These are phyloP conservation scores for Penicillium longicatenatum DNA, from an alignment of 495 filamentous ascomycete species.

Conservation along the genomic window DNA sequence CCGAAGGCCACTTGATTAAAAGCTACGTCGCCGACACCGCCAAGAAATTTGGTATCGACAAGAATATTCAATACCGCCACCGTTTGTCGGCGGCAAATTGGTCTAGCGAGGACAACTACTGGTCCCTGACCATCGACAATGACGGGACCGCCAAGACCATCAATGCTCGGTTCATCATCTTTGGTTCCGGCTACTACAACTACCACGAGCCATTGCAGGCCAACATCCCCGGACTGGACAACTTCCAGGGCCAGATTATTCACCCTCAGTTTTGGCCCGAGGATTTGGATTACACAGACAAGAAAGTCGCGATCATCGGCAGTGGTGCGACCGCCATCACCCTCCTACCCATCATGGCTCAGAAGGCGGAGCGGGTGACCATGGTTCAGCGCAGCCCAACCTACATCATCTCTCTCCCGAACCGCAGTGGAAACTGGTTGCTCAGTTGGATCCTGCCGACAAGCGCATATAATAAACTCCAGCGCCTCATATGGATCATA, in stretches of 20 bases:
- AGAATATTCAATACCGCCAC: slow-evolving; percentile 61
- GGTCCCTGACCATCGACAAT: slow-evolving; percentile 59
- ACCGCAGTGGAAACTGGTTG: slow-evolving; percentile 28
- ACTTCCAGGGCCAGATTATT: slow-evolving; percentile 46
- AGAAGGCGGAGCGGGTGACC: slow-evolving; percentile 48
- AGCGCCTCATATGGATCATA: slow-evolving; percentile 50
- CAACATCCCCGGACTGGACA: slow-evolving; percentile 43
- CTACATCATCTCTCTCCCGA: slow-evolving; percentile 57
- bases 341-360: slow-evolving; percentile 47
- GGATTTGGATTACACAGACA: slow-evolving; percentile 48
- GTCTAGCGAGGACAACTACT: slow-evolving; percentile 59
- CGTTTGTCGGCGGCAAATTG: slow-evolving; percentile 58
- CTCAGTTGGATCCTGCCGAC: slow-evolving; percentile 44
- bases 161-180: slow-evolving; percentile 58
- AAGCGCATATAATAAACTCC: slow-evolving; percentile 35
- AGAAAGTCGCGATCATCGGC: slow-evolving; percentile 58
- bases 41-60: slow-evolving; percentile 59
- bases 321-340: slow-evolving; percentile 61
- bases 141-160: slow-evolving; percentile 48
- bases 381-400: slow-evolving; percentile 62
- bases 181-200: slow-evolving; percentile 67
- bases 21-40: slow-evolving; percentile 65
- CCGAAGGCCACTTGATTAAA: slow-evolving; percentile 57
- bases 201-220: slow-evolving; percentile 59
- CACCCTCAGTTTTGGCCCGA: slow-evolving; percentile 59